phyloP scores from a whole-genome alignment of 345 rosid genomes.

The Brassica nigra region DNA sequence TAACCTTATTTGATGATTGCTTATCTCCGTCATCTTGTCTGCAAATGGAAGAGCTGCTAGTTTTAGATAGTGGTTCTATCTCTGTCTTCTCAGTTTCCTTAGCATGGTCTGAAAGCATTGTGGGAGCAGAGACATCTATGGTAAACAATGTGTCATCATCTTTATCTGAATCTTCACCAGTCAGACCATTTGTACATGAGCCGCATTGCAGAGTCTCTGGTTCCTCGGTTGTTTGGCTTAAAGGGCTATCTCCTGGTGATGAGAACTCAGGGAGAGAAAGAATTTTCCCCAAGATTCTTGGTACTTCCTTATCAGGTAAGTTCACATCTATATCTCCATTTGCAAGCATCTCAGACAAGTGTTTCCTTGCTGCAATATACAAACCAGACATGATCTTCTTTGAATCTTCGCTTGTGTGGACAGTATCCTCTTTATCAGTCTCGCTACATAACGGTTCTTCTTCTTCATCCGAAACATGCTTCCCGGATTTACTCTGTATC shows the following conservation, averaged over 20 bases:
- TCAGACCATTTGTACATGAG: too few species aligned
- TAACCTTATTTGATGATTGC: conserved; percentile 45
- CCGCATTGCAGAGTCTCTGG: conserved; percentile 37
- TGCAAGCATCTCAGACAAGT: conserved; percentile 80
- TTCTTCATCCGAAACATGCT: conserved; percentile 61
- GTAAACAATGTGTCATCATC: conserved; percentile 39
- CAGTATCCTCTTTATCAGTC: conserved; percentile 43
- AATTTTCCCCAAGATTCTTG: conserved; percentile 76
- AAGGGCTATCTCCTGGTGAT: conserved; percentile 60
- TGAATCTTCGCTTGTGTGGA: conserved; percentile 41
- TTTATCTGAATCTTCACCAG: conserved; percentile 36
- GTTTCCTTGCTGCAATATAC: conserved; percentile 89
- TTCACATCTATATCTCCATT: conserved; percentile 53
- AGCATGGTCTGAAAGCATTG: conserved; percentile 38
- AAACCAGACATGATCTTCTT: conserved; percentile 61
- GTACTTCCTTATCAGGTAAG: conserved; percentile 52
- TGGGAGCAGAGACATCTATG: conserved; percentile 42
- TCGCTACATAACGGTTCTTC: conserved; percentile 40
- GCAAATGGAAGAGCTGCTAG: conserved; percentile 34
- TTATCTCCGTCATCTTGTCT: conserved; percentile 26
- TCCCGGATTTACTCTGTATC: conserved; percentile 42
- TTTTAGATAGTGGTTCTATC: conserved; percentile 38
- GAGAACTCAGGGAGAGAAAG: conserved; percentile 75
- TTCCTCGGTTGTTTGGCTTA: conserved; percentile 32
- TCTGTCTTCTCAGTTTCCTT: conserved; percentile 35